Conservation (phyloP, 192 early-diverging fungal genomes). For the Anaeromyces robustus region DNA sequence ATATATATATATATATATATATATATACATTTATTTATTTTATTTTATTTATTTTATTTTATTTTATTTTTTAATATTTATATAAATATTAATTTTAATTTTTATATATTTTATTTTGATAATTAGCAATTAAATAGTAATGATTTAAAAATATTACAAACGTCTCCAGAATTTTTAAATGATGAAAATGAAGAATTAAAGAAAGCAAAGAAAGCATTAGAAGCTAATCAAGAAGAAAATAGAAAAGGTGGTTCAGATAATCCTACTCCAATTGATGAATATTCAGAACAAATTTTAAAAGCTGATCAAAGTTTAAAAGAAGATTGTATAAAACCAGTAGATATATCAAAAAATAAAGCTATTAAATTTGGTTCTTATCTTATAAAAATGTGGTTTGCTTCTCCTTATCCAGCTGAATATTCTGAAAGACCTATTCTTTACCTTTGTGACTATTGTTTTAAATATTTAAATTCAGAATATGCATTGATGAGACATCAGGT, state of each 20-base stretch:
- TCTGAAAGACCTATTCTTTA: slow-evolving; percentile 49
- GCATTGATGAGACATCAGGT: slow-evolving; percentile 61
- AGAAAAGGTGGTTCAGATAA: neutral
- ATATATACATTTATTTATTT: too few relatives aligned
- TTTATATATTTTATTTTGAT: too few relatives aligned
- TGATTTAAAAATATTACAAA: neutral
- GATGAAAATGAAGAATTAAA: neutral
- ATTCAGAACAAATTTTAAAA: neutral
- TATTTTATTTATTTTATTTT: too few relatives aligned
- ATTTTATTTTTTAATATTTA: too few relatives aligned
- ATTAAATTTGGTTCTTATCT: slow-evolving; percentile 57
- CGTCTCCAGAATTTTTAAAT: neutral
- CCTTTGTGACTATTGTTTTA: slow-evolving; percentile 83
- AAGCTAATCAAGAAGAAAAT: neutral
- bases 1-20: too few relatives aligned
- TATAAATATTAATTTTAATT: too few relatives aligned
- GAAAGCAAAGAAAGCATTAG: neutral
- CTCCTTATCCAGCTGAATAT: slow-evolving; percentile 90
- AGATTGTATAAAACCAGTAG: neutral
- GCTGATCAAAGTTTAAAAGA: neutral
- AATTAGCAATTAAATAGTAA: neutral
- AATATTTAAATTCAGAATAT: slow-evolving; percentile 70
- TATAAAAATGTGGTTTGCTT: slow-evolving; percentile 85
- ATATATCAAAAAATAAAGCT: slow-evolving; percentile 13
- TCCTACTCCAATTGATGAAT: neutral